These are phyloP conservation scores for Amanita jacksonii DNA, from an alignment of 768 basidiomycete genomes.

Conservation along the genomic window DNA sequence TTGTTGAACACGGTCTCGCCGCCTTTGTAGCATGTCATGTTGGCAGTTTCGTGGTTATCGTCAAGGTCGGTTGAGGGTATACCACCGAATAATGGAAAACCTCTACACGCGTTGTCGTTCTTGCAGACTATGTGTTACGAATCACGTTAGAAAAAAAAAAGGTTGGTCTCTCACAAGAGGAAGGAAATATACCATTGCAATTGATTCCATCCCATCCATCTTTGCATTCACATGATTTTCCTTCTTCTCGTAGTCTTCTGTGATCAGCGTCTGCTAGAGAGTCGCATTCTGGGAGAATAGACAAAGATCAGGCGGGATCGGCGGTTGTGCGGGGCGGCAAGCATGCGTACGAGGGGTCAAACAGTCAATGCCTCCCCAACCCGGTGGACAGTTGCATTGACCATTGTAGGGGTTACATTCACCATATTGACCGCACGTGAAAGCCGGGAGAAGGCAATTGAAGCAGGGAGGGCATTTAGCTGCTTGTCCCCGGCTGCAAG, in stretches of 20 bases:
- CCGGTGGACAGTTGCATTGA: conserved; percentile 92
- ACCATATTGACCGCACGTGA: conserved; percentile 89
- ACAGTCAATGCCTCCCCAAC: conserved; percentile 98
- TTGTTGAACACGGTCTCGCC: conserved; percentile 92
- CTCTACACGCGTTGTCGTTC: conserved; percentile 67
- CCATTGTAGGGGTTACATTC: conserved; percentile 88
- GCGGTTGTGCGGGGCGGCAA: neutral
- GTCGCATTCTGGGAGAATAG: conserved; percentile 72
- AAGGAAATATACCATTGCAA: conserved; percentile 67
- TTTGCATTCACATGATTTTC: conserved; percentile 76
- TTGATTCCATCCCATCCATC: conserved; percentile 96
- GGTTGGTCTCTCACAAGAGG: neutral
- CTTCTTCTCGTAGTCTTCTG: conserved; percentile 68
- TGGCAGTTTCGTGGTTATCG: conserved; percentile 28
- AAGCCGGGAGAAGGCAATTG: conserved; percentile 89
- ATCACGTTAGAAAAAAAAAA: conserved; percentile 2
- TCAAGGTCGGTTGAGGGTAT: conserved; percentile 25
- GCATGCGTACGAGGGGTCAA: conserved; percentile 79
- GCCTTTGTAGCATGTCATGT: conserved; percentile 36
- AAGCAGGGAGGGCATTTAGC: conserved; percentile 83
- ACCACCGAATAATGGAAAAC: conserved; percentile 57
- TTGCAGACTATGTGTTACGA: conserved; percentile 59
- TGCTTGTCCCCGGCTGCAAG: conserved; percentile 12
- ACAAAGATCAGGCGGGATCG: conserved; percentile 7
- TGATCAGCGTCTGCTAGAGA: conserved; percentile 87